A percentile compares a stretch with the other conserved stretches of the same genome.
These are phyloP conservation scores for Fusarium verrucosum DNA, from an alignment of 2,329 filamentous ascomycete species.

Conservation along the genomic window DNA sequence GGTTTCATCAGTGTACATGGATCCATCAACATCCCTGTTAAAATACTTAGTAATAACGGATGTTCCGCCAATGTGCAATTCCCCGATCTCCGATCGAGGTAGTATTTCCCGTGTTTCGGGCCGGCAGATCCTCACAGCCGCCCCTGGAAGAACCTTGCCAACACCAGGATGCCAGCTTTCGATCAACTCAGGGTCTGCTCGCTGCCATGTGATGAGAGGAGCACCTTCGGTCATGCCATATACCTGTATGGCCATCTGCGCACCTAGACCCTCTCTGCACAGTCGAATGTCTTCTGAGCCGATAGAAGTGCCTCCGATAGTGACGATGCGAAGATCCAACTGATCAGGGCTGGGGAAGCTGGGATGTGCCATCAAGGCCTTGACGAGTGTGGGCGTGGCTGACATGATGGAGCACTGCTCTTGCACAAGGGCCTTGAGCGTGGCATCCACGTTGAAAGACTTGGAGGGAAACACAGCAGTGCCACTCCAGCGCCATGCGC, in stretches of 20 bases:
- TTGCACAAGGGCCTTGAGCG: slow-evolving; percentile 45
- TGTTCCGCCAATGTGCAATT: slow-evolving; percentile 53
- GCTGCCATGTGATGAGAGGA: slow-evolving; percentile 53
- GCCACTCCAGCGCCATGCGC: slow-evolving; percentile 50
- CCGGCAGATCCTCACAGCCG: slow-evolving; percentile 51
- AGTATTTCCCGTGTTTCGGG: slow-evolving; percentile 46
- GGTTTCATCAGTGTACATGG: slow-evolving; percentile 50
- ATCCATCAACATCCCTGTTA: slow-evolving; percentile 36
- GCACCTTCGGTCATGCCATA: slow-evolving; percentile 60
- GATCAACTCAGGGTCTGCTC: slow-evolving; percentile 43
- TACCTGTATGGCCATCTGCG: slow-evolving; percentile 48
- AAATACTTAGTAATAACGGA: slow-evolving; percentile 51
- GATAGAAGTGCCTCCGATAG: slow-evolving; percentile 49
- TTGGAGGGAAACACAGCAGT: slow-evolving; percentile 50
- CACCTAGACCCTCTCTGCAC: slow-evolving; percentile 47
- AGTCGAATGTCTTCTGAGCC: slow-evolving; percentile 46
- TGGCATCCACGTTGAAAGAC: slow-evolving; percentile 48
- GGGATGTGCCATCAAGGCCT: slow-evolving; percentile 46
- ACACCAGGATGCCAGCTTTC: slow-evolving; percentile 53
- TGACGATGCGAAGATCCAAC: slow-evolving; percentile 48
- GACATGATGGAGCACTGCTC: slow-evolving; percentile 52
- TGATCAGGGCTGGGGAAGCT: slow-evolving; percentile 41
- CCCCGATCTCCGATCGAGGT: slow-evolving; percentile 48
- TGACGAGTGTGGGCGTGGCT: slow-evolving; percentile 52
- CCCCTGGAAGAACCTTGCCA: slow-evolving; percentile 54